Evolutionary conservation across 192 early-diverging fungal genomes (phyloP).

Genomic region (Umbelopsis sp.): DNA sequence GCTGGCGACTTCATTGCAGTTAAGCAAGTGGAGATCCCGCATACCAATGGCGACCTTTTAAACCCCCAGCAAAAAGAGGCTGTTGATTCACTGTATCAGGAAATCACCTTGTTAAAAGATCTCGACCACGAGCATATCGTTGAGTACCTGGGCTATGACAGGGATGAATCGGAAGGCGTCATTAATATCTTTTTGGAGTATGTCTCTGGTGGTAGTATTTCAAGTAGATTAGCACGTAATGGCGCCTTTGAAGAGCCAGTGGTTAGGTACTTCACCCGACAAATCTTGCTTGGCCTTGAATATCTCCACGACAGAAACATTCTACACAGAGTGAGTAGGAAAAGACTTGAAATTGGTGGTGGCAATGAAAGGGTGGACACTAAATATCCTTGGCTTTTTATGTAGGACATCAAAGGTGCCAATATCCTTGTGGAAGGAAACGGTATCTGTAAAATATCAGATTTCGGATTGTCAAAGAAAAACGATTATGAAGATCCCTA

Average conservation of each 20-base stretch:
- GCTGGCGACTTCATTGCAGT: conserved; percentile 85
- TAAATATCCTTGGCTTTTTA: not conserved
- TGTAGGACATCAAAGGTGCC: conserved; percentile 79
- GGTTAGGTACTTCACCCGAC: conserved; percentile 72
- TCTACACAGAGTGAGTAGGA: conserved; percentile 64
- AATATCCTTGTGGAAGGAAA: conserved; percentile 82
- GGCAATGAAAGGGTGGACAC: too few relatives aligned
- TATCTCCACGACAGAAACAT: conserved; percentile 85
- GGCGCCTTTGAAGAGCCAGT: conserved; percentile 76
- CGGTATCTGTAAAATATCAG: conserved; percentile 93
- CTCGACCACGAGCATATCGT: conserved; percentile 95
- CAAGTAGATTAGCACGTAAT: conserved; percentile 73
- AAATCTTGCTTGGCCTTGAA: conserved; percentile 83
- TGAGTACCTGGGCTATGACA: conserved; percentile 80
- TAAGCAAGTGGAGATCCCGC: conserved; percentile 78
- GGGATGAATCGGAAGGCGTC: conserved; percentile 41
- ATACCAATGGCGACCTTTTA: conserved; percentile 40
- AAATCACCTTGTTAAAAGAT: conserved; percentile 77
- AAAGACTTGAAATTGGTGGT: too few relatives aligned
- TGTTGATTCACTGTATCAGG: conserved; percentile 70
- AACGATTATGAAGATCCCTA: conserved; percentile 51
- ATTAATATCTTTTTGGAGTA: conserved; percentile 99
- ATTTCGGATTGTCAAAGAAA: conserved; percentile 96
- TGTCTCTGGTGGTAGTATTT: conserved; percentile 91
- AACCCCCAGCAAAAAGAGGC: conserved; percentile 48